Percentiles rank a stretch among this genome's conserved stretches.
These are phyloP conservation scores for Capronia americana DNA, from an alignment of 2,329 filamentous ascomycete genomes.

Conservation along the genomic window DNA sequence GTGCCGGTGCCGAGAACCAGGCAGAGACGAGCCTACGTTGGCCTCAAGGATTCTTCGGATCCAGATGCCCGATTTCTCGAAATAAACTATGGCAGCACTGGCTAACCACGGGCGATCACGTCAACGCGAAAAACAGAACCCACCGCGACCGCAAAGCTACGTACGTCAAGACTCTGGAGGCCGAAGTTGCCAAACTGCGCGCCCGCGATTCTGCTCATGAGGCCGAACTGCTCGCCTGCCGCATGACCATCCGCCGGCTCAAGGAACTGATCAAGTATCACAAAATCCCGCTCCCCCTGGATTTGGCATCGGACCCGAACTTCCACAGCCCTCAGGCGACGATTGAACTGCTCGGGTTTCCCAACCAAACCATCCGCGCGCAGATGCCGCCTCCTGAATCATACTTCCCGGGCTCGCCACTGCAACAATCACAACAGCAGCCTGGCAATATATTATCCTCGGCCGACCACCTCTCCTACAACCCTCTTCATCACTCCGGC, in stretches of 20 bases:
- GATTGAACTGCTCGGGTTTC: constrained; percentile 28
- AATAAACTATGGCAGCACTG: neutral
- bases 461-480: constrained; percentile 12
- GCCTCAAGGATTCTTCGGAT: neutral
- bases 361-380: constrained; percentile 31
- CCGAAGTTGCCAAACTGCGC: constrained; percentile 41
- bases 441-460: constrained; percentile 10
- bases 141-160: constrained; percentile 44
- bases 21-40: neutral
- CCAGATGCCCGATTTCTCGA: neutral
- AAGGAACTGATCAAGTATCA: constrained; percentile 34
- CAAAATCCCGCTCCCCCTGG: constrained; percentile 29
- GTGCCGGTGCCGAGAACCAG: neutral
- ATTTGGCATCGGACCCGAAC: constrained; percentile 33
- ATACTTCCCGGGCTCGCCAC: neutral
- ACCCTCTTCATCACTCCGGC: constrained; percentile 8
- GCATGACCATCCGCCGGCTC: constrained; percentile 33
- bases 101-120: constrained; percentile 10
- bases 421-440: neutral
- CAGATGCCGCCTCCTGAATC: constrained; percentile 24
- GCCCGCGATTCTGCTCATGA: constrained; percentile 38
- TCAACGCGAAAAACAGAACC: constrained; percentile 35
- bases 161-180: constrained; percentile 43
- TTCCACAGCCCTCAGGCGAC: constrained; percentile 28
- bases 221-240: constrained; percentile 24